Evolutionary conservation across 441 rosid species (phyloP).

Genomic region (Pelargonium citronellum): DNA sequence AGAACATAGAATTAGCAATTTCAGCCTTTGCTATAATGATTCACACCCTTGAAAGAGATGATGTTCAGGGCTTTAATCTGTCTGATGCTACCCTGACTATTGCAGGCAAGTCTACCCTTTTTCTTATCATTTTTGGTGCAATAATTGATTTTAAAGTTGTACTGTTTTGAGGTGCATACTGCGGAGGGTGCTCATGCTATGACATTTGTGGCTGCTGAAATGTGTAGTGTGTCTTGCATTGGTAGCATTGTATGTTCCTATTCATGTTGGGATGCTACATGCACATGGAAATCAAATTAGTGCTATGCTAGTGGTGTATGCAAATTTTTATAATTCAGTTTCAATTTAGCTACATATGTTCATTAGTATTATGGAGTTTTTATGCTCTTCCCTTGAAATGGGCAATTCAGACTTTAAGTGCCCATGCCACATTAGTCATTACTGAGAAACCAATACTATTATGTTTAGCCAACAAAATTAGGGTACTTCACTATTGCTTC

Average conservation of each 20-base stretch:
- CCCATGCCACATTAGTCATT: background rate
- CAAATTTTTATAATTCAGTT: background rate
- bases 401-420: background rate
- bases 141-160: background rate
- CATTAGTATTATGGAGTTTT: background rate
- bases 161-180: conserved; percentile 4
- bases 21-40: conserved; percentile 67
- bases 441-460: background rate
- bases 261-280: background rate
- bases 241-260: background rate
- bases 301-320: background rate
- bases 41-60: conserved; percentile 34
- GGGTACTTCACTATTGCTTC: background rate
- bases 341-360: background rate
- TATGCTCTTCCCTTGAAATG: background rate
- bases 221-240: background rate
- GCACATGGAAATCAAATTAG: background rate
- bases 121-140: background rate
- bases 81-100: conserved; percentile 52
- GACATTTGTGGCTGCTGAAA: background rate
- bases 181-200: background rate
- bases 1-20: conserved; percentile 69
- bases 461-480: background rate
- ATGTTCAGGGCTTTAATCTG: conserved; percentile 17
- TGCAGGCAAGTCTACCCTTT: conserved; percentile 45